These are phyloP conservation scores for Scedosporium boydii DNA, from an alignment of 2,329 filamentous ascomycete genomes.

Conservation along the genomic window DNA sequence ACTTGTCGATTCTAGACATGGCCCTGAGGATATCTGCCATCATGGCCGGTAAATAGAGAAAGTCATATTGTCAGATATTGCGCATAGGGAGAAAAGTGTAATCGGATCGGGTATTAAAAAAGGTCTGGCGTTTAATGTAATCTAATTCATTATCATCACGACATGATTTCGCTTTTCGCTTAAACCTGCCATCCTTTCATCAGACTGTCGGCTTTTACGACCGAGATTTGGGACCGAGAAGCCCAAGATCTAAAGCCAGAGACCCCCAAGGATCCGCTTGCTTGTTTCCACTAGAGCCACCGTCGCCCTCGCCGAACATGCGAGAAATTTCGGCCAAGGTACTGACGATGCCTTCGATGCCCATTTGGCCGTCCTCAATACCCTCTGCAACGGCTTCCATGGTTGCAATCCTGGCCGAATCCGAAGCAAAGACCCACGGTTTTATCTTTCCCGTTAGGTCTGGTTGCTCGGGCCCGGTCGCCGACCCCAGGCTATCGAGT, in stretches of 20 bases:
- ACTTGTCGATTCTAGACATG: conserved; percentile 81
- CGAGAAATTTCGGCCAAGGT: conserved; percentile 34
- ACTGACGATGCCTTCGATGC: conserved; percentile 42
- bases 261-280: conserved; percentile 37
- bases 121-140: too few species aligned
- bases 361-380: conserved; percentile 47
- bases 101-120: too few species aligned
- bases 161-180: too few species aligned
- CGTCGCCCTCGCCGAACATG: conserved; percentile 17
- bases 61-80: too few species aligned
- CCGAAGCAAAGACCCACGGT: conserved; percentile 51
- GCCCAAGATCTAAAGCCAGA: conserved; percentile 44
- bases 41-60: conserved; percentile 36
- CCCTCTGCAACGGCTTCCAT: conserved; percentile 50
- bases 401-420: conserved; percentile 49
- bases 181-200: not conserved
- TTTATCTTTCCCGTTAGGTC: conserved; percentile 34
- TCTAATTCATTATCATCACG: too few species aligned
- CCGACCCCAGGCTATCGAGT: conserved; percentile 4
- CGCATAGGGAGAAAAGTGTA: too few species aligned
- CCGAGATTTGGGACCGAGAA: conserved; percentile 29
- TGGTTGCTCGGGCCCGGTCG: conserved; percentile 22
- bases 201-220: not conserved
- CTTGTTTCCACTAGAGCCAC: conserved; percentile 11
- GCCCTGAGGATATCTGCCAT: conserved; percentile 71